These are phyloP conservation scores for Naganishia cerealis DNA, from an alignment of 1,284 basidiomycete genomes.

Conservation along the genomic window DNA sequence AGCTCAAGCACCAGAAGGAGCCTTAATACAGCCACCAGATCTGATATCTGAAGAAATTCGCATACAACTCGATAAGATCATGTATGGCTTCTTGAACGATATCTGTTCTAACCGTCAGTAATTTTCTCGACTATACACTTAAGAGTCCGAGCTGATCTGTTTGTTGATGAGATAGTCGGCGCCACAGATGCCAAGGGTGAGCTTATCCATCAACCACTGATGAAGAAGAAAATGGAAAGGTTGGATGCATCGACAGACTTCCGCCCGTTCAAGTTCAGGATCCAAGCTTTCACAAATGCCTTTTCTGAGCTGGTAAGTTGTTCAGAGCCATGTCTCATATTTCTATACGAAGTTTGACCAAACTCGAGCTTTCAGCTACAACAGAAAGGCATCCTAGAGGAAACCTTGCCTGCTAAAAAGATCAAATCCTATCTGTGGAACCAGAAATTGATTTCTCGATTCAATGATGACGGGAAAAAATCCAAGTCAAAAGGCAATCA, in stretches of 20 bases:
- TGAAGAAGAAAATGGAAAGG: constrained; percentile 97
- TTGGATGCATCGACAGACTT: constrained; percentile 94
- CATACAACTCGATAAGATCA: constrained; percentile 80
- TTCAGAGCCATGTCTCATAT: neutral
- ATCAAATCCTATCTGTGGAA: constrained; percentile 96
- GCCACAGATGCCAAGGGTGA: constrained; percentile 91
- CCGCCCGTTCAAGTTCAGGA: constrained; percentile 98
- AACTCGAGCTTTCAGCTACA: constrained; percentile 38
- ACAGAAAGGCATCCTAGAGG: constrained; percentile 56
- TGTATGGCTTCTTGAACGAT: constrained; percentile 82
- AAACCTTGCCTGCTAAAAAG: constrained; percentile 63
- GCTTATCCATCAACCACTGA: constrained; percentile 94
- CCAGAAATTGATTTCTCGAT: constrained; percentile 86
- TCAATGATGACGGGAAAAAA: constrained; percentile 99
- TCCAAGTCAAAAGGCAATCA: constrained; percentile 99
- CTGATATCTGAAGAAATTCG: constrained; percentile 67
- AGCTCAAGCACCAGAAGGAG: constrained; percentile 10
- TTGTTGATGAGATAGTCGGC: constrained; percentile 64
- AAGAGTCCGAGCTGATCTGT: constrained; percentile 17
- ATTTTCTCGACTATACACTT: neutral
- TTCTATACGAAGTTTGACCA: constrained; percentile 1
- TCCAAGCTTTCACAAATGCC: constrained; percentile 95
- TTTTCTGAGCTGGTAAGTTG: constrained; percentile 81
- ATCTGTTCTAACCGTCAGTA: constrained; percentile 85
- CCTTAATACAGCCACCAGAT: constrained; percentile 31